Base-by-base conservation (phyloP, 2,329 filamentous ascomycete genomes). In the Chaetothyriales sp. region DNA sequence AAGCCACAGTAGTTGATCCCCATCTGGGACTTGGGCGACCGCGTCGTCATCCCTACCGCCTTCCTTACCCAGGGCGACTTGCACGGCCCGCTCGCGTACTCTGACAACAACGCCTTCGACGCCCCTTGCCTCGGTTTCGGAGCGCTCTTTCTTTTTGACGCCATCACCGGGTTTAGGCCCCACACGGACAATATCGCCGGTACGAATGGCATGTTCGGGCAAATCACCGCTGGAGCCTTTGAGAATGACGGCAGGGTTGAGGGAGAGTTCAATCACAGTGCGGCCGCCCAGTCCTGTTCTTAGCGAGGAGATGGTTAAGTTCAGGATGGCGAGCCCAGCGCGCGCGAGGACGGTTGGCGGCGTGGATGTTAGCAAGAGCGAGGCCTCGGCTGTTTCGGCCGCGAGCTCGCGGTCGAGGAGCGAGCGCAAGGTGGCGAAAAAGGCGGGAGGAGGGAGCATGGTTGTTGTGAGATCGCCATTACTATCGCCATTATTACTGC, bases 211-310 rank as follows among this genome's bases (percentile, higher is more conserved):
- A 66, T 73, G 70, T 28, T 69, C 65, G 0, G 66, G 69, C n/a
- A 73, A 56, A 19, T 64, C 59, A 2, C 58, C 59, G 22, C 58
- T 62, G 2, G 59, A 53, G 13, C 56, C 58, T 37, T 58, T 61
- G 4, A 69, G 67, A 3, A 77, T 74, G 1, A 83, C 77, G 0
- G 88, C 85, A n/a, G 78, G 70, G 62, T 95, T 90, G 1, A 70
- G 67, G 1, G 71, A 73, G 5, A 98, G 80, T 66, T 95, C 89
- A 2, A 95, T 72, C 1, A 98, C 84, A 0, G 86, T 88, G 58
- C 88, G 86, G n/a, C 92, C 92, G 15, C 89, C 92, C 40, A 95
- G 74, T 0, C 92, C 92, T 0, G 92, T 98, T 28, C 89, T 83
- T 64, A 86, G 85, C 18, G 85, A 83, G 9, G 77, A 73, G 33